phyloP scores from a whole-genome alignment of 306 rosid genomes.

The Senna siamea region DNA sequence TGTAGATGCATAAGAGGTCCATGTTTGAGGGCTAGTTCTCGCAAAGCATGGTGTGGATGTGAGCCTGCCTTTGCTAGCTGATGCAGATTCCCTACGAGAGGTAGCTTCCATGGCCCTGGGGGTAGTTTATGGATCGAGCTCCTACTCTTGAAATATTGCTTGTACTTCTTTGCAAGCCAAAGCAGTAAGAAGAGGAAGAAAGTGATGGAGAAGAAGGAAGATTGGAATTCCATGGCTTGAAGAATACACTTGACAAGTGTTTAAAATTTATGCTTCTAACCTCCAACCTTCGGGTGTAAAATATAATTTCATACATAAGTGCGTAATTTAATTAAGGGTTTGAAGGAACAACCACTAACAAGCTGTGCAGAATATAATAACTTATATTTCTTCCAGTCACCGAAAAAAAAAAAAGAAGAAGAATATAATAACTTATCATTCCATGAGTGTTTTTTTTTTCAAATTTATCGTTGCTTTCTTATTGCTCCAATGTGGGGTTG shows the following conservation, averaged over 20 bases:
- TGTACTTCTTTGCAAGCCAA: slow-evolving; percentile 23
- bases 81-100: slow-evolving; percentile 41
- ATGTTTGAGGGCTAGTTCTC: slow-evolving; percentile 5
- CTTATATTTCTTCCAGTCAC: too few relatives aligned
- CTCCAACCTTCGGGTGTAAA: too few relatives aligned
- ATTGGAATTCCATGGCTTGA: slow-evolving; percentile 19
- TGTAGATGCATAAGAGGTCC: slow-evolving; percentile 41
- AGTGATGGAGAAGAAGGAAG: neutral
- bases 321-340: too few relatives aligned
- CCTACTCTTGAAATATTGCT: neutral
- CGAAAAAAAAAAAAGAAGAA: too few relatives aligned
- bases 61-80: slow-evolving; percentile 27
- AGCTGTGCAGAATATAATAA: too few relatives aligned
- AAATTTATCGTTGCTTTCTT: too few relatives aligned
- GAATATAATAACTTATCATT: too few relatives aligned
- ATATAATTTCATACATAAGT: too few relatives aligned
- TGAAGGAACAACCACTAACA: too few relatives aligned
- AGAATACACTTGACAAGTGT: neutral
- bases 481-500: too few relatives aligned
- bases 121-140: slow-evolving; percentile 1
- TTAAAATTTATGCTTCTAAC: neutral
- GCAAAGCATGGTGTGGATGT: slow-evolving; percentile 28
- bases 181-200: slow-evolving; percentile 11
- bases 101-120: slow-evolving; percentile 41
- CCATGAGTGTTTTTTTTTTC: too few relatives aligned